Base-by-base conservation (phyloP, 2,329 filamentous ascomycete species). In the Dactylellina cionopaga region DNA sequence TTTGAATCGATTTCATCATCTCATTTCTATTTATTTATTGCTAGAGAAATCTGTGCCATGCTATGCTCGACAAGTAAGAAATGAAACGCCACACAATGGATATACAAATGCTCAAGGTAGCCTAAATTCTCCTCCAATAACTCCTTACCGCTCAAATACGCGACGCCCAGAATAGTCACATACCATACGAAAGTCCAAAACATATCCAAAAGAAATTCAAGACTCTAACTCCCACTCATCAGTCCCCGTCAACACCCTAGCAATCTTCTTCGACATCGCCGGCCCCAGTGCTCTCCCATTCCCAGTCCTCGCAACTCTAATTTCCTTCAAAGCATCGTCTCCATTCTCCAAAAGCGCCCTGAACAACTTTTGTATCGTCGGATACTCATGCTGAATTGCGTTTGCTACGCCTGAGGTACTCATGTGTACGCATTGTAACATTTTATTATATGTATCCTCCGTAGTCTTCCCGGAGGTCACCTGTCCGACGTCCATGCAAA, bases 401-500 rank as follows among this genome's bases (percentile, higher is more conserved):
- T 89, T 86, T 0, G 91, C 91, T 76, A 92, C 87, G 0, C 89
- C 86, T 0, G 87, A 85, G 4, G 91, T 93, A 13, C 94, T 85
- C 13, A 90, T 86, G 11, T 84, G 83, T 39, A 93, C 86, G 80
- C 92, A 89, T 80, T 92, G 89, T 54, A 95, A 81, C 90, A 94
- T 91, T 75, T 87, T 86, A 44, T 87, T 82, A 74, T 89, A 94
- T 0, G 88, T 91, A 76, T 93, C 90, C 5, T 81, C 79, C 1
- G 84, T 81, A 43, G 87, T 85, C 25, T 89, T 86, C 25, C 91
- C 91, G 0, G 88, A 86, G 60, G 86, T 87, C 41, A 94, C 89
- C 80, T 94, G 91, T 0, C 91, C 91, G 0, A 83, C 83, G 58
- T 92, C 90, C 89, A 93, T 92, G 80, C 90, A 93, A 79, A 94